phyloP scores from a whole-genome alignment of 306 rosid genomes.

The Corylus heterophylla region DNA sequence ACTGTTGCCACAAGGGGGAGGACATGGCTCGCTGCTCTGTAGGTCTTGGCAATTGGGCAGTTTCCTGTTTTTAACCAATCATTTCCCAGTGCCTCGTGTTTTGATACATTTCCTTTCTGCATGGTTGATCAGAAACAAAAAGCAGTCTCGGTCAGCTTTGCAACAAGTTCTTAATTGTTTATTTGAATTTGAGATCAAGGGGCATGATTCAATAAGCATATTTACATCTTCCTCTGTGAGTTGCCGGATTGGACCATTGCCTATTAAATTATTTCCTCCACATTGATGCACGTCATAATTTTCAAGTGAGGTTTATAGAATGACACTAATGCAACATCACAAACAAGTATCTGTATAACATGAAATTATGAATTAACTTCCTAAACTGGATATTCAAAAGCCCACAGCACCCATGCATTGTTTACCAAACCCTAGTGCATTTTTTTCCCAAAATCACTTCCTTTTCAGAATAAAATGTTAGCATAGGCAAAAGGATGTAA shows the following conservation, averaged over 20 bases:
- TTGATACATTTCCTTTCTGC: conserved; percentile 58
- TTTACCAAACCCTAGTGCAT: conserved; percentile 8
- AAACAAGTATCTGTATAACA: background rate
- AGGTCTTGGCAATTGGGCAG: conserved; percentile 85
- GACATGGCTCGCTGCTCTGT: conserved; percentile 67
- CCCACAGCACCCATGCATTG: background rate
- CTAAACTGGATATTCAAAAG: background rate
- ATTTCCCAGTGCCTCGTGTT: conserved; percentile 72
- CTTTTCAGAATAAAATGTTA: background rate
- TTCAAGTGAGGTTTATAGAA: too few species aligned
- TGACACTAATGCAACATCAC: background rate
- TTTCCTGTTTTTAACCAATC: conserved; percentile 78
- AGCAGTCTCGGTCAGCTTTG: background rate
- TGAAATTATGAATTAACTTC: background rate
- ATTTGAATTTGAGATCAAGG: background rate
- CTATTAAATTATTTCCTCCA: background rate
- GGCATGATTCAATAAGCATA: conserved; percentile 9
- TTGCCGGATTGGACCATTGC: background rate
- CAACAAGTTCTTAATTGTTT: background rate
- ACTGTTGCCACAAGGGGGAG: conserved; percentile 73
- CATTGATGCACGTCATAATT: conserved; percentile 15
- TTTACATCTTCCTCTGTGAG: conserved; percentile 1
- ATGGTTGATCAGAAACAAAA: conserved; percentile 15
- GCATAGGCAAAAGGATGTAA: conserved; percentile 1
- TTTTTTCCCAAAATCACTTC: conserved; percentile 8